Evolutionary conservation across 192 early-diverging fungal genomes (phyloP), one percentile per base, ranked within the genome.

Genomic region (Physocladia obscura): DNA sequence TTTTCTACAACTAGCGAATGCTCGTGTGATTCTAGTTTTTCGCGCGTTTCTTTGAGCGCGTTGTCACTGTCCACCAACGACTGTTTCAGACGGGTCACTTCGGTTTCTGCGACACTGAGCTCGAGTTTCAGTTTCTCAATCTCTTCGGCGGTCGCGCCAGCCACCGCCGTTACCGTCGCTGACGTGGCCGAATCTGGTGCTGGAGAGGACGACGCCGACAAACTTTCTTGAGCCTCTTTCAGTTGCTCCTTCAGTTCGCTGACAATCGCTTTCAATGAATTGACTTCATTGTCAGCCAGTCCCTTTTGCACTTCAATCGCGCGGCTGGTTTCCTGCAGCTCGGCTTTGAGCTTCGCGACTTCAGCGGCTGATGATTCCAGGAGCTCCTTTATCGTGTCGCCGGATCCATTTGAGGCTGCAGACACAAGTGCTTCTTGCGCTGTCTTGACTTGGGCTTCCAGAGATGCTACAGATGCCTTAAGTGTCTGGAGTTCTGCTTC

Each of bases 401-500:
- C 40, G n/a, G n/a, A n/a, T 8, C 40, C 34, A 3, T 26, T 17
- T 8, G 36, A 40, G 4, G 22, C 59, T 15, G 52, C 17, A 15
- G 52, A 15, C 52, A 24, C 52, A 24, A 27, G 26, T 24, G 11
- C 24, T 13, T 55, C 36, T 31, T 57, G 3, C 27, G 8, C 21
- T 13, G 30, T 8, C 21, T 57, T 24, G 15, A 57, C 17, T 4
- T 34, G 24, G 4, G 56, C n/a, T 29, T 62, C 59, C 15, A 62
- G 39, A 6, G 11, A 3, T 13, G 59, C 17, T 3, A 62, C 40
- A 4, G n/a, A 37, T 0, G 51, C 36, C 22, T 31, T 30, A 19
- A 68, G n/a, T 21, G 32, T 19, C 13, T 29, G 35, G 3, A 68
- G n/a, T 39, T 68, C 65, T 26, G 50, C 52, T 37, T 56, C 52